Evolutionary conservation across 1,284 basidiomycete genomes (phyloP), one percentile per base, ranked within the genome.

Genomic region (Coniferiporia sulphurascens): DNA sequence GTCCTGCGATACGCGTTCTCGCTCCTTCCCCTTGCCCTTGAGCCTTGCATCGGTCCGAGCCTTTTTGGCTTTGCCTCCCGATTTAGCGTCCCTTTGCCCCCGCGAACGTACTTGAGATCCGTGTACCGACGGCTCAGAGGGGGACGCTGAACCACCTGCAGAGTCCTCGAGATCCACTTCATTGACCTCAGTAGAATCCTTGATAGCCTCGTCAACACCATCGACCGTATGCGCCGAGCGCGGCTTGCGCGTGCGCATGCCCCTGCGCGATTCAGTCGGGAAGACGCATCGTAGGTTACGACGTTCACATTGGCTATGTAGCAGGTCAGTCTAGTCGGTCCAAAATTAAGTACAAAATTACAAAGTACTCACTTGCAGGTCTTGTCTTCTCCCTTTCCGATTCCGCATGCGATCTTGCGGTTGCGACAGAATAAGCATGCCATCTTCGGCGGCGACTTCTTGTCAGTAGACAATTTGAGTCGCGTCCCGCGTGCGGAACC

Each of bases 321-420:
- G 32, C 41, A 50, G 34, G 38, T 12, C 8, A 17, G n/a, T n/a
- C n/a, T n/a, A n/a, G n/a, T n/a, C n/a, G n/a, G n/a, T n/a, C n/a
- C n/a, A n/a, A n/a, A n/a, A n/a, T n/a, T n/a, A n/a, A n/a, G n/a
- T n/a, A n/a, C n/a, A n/a, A n/a, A n/a, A n/a, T n/a, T n/a, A n/a
- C n/a, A n/a, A n/a, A n/a, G n/a, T n/a, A 58, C 60, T 15, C 44
- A 61, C 60, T 61, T 61, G 60, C 60, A 61, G 15, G 56, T 58
- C 38, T 52, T 52, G 21, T 58, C 60, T 43, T 44, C 44, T 8
- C 60, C 57, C 15, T 57, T 45, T 10, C 60, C 56, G 8, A 34
- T 4, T 5, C 60, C 60, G 45, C 60, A 61, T 5, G 60, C 60
- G 27, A 61, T 61, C 60, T 61, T 61, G 13, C 60, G 50, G 21